Evolutionary conservation across 352 stramenopile species (phyloP).

Genomic region (Thalassiosira hispida): DNA sequence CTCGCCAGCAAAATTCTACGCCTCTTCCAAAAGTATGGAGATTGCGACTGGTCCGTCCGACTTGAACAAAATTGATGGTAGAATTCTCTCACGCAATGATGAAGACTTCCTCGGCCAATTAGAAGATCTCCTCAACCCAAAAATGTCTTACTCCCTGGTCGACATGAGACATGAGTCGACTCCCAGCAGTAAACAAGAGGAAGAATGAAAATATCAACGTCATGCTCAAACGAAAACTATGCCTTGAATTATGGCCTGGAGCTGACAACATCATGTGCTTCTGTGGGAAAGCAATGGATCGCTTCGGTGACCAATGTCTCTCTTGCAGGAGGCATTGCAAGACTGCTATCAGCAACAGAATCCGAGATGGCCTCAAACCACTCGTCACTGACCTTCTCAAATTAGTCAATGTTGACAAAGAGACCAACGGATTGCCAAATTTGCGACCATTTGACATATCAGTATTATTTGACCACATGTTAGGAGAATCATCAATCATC

Average conservation of each 20-base stretch:
- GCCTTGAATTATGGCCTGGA: not conserved
- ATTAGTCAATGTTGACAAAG: too few relatives aligned
- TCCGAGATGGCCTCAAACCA: not conserved
- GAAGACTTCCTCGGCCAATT: too few relatives aligned
- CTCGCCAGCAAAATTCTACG: too few relatives aligned
- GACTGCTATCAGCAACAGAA: not conserved
- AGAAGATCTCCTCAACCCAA: not conserved
- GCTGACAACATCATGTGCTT: not conserved
- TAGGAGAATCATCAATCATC: too few relatives aligned
- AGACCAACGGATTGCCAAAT: too few relatives aligned
- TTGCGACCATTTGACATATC: too few relatives aligned
- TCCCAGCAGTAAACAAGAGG: not conserved
- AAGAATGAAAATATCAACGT: not conserved
- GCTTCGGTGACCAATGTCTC: not conserved
- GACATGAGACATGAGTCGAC: not conserved
- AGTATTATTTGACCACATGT: too few relatives aligned
- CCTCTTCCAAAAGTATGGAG: too few relatives aligned
- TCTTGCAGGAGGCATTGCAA: not conserved
- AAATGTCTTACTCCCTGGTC: not conserved
- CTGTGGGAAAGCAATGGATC: not conserved
- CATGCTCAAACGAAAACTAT: not conserved
- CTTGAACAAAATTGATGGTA: too few relatives aligned
- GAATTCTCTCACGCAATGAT: too few relatives aligned
- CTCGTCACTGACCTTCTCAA: too few relatives aligned
- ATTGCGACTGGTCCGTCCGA: too few relatives aligned